Base-by-base conservation (phyloP, 495 filamentous ascomycete species). In the Podospora conica region DNA sequence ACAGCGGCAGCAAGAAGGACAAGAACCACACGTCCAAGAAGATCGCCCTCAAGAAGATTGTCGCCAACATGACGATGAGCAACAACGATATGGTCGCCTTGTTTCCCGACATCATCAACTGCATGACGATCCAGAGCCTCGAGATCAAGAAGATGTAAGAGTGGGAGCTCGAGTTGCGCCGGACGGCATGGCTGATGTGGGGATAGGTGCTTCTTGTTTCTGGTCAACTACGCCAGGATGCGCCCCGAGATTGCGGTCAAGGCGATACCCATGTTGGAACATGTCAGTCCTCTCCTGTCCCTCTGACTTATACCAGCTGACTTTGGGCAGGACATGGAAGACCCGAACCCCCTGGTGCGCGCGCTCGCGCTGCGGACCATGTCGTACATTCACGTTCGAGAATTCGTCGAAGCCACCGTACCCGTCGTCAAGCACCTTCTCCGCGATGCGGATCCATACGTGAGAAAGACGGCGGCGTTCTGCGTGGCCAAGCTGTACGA, bases 11-110 rank as follows among this genome's bases (percentile, higher is more conserved):
- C 75, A 96, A 93, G 83, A 98, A 97, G 81, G 95, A 99, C 84
- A 99, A 98, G 84, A 96, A 96, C 81, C 88, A 91, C 76, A 88
- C 91, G 54, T 87, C 90, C 69, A 99, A 98, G 84, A 98, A 98
- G 86, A 96, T 97, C 74, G 94, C 95, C 28, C 83, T 99, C 60
- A 99, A 99, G 87, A 97, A 97, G 84, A 98, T 99, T 69, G 95
- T 99, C 73, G 95, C 95, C 70, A 99, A 98, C 75, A 98, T 99
- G 95, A 98, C 95, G 63, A 98, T 98, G 95, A 97, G 92, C 85
- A 99, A 98, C 77, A 99, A 99, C 72, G 95, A 99, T 77, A 99
- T 99, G 95, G 90, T 97, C 61, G 92, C 90, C 23, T 80, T 99
- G 65, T 99, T 99, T 70, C 93, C 96, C 24, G 95, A 99, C 76